Evolutionary conservation across 345 rosid species (phyloP).

Genomic region (Ailanthus altissimus): DNA sequence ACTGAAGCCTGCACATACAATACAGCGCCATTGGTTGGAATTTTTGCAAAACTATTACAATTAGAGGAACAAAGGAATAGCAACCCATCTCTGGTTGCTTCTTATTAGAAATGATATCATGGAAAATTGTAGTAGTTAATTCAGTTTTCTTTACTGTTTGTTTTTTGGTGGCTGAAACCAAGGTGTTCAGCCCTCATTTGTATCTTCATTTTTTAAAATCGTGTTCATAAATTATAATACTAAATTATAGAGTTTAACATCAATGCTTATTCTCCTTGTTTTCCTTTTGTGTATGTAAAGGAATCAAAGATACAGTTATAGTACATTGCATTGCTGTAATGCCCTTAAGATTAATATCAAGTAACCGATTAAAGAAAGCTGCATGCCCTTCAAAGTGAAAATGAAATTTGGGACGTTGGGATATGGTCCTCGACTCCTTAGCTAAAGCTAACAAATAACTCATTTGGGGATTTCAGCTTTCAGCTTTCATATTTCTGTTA

Average conservation of each 20-base stretch:
- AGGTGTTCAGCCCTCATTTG: constrained; percentile 20
- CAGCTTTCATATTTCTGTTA: too few relatives aligned
- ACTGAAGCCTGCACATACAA: constrained; percentile 82
- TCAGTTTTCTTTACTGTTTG: background rate
- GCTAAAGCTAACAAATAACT: too few relatives aligned
- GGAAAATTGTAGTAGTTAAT: background rate
- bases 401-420: background rate
- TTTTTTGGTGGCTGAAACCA: constrained; percentile 15
- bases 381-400: background rate
- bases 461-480: too few relatives aligned
- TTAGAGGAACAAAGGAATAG: constrained; percentile 40
- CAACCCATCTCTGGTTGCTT: constrained; percentile 49
- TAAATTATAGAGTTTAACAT: constrained; percentile 1
- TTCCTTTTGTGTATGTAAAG: constrained; percentile 7
- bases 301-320: background rate
- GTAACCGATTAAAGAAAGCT: background rate
- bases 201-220: background rate
- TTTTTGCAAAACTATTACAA: constrained; percentile 55
- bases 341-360: background rate
- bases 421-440: too few relatives aligned
- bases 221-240: background rate
- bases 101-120: constrained; percentile 36
- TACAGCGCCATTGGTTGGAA: constrained; percentile 67
- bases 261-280: background rate
- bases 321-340: background rate